Evolutionary conservation across 2,329 filamentous ascomycete species (phyloP).

Genomic region (Ceratocystis cacaofunesta): DNA sequence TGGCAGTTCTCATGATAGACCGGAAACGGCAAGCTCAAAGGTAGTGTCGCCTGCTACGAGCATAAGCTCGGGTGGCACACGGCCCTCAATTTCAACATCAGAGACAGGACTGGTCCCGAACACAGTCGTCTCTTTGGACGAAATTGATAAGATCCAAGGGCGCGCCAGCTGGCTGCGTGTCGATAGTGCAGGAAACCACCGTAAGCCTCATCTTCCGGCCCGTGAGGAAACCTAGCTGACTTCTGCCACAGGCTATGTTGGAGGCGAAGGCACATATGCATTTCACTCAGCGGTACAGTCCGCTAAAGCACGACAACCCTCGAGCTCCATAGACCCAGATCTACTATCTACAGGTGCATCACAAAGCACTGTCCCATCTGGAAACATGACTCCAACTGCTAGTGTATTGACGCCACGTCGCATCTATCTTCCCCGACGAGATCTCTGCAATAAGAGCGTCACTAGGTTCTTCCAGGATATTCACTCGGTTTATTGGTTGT

Average conservation of each 20-base stretch:
- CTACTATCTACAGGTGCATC: not conserved
- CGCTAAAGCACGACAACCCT: slow-evolving; percentile 18
- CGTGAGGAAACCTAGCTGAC: slow-evolving; percentile 1
- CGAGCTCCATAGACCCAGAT: not conserved
- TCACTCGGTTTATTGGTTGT: slow-evolving; percentile 23
- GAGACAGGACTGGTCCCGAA: not conserved
- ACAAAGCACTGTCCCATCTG: not conserved
- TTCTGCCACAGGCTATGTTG: slow-evolving; percentile 19
- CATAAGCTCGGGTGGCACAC: not conserved
- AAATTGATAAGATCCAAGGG: slow-evolving; percentile 3
- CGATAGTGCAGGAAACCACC: not conserved
- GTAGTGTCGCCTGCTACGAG: not conserved
- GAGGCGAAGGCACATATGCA: slow-evolving; percentile 20
- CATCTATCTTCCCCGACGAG: slow-evolving; percentile 21
- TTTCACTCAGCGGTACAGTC: slow-evolving; percentile 21
- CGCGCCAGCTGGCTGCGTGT: not conserved
- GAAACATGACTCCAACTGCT: not conserved
- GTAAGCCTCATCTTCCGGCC: not conserved
- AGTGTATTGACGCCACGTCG: slow-evolving; percentile 18
- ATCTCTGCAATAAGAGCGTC: slow-evolving; percentile 22
- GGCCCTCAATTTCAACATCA: not conserved
- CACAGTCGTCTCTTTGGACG: not conserved
- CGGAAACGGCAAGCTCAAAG: not conserved
- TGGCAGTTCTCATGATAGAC: not conserved
- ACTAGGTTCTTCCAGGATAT: slow-evolving; percentile 22